Conservation (phyloP, 129 eudicot genomes). For the Oenanthe sinensis region DNA sequence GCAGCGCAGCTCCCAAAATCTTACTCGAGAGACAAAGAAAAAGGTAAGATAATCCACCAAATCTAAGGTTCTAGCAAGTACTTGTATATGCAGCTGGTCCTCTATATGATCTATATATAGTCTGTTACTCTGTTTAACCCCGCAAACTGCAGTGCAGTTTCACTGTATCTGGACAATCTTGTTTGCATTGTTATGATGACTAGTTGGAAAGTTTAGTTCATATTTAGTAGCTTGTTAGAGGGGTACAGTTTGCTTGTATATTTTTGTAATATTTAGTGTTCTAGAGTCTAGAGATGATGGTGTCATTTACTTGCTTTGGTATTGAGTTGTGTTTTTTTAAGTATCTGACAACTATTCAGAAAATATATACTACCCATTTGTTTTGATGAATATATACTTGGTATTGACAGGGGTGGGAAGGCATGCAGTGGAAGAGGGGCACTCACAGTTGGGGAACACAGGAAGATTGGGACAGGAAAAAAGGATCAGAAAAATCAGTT, state of each 20-base stretch:
- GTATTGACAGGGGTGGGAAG: not conserved
- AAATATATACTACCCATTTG: too few relatives aligned
- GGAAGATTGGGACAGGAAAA: not conserved
- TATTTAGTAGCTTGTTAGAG: not conserved
- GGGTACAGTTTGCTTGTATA: not conserved
- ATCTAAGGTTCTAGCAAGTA: not conserved
- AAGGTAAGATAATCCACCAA: not conserved
- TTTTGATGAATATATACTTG: not conserved
- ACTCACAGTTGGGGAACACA: not conserved
- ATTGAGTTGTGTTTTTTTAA: not conserved
- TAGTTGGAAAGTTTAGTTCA: not conserved
- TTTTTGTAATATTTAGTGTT: not conserved
- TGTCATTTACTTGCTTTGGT: not conserved
- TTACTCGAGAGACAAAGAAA: not conserved
- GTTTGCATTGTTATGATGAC: not conserved
- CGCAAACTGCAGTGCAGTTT: not conserved
- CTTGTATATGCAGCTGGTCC: not conserved
- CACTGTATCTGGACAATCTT: not conserved
- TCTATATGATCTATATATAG: too few relatives aligned
- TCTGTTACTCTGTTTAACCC: too few relatives aligned
- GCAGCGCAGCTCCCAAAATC: slow-evolving; percentile 5
- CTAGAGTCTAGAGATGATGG: not conserved
- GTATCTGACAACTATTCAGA: too few relatives aligned
- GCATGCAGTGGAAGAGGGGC: not conserved
- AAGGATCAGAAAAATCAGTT: not conserved